Percentiles rank a stretch among this genome's conserved stretches.
These are phyloP conservation scores for Carnegiea gigantea DNA, from an alignment of 179 eudicot species.

Conservation along the genomic window DNA sequence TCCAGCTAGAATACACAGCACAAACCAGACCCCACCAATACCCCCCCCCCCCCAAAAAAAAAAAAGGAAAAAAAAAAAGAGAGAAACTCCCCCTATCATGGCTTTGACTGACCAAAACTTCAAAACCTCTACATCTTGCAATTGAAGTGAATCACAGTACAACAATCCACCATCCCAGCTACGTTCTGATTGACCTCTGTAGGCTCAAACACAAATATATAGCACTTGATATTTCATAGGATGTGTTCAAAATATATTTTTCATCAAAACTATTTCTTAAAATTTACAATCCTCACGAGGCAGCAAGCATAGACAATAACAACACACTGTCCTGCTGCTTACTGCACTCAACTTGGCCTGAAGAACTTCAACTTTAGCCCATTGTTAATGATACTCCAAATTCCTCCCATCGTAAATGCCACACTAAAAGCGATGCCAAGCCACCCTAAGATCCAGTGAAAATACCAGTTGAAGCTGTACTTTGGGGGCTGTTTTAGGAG, in stretches of 20 bases:
- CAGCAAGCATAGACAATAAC: background rate
- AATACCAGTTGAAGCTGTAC: slow-evolving; percentile 67
- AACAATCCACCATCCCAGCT: background rate
- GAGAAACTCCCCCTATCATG: background rate
- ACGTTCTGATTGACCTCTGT: background rate
- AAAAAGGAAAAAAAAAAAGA: too few species aligned
- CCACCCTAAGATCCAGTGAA: slow-evolving; percentile 82
- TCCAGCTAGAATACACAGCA: too few species aligned
- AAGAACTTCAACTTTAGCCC: slow-evolving; percentile 89
- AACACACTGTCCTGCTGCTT: background rate
- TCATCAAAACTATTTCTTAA: background rate
- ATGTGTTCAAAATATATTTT: background rate
- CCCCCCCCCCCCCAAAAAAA: background rate
- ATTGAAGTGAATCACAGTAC: background rate
- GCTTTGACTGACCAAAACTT: background rate
- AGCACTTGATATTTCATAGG: background rate
- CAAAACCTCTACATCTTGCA: background rate
- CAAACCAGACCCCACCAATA: background rate
- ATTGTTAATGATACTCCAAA: slow-evolving; percentile 82
- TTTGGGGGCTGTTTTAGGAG: slow-evolving; percentile 70
- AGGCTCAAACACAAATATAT: background rate
- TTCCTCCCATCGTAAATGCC: slow-evolving; percentile 78
- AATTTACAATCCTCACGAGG: background rate
- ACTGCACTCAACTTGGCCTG: slow-evolving; percentile 44
- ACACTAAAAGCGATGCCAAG: slow-evolving; percentile 79